Percentiles rank a stretch among this genome's conserved stretches.
Evolutionary conservation across 2,329 filamentous ascomycete species (phyloP).

Genomic region (Zymoseptoria tritici): DNA sequence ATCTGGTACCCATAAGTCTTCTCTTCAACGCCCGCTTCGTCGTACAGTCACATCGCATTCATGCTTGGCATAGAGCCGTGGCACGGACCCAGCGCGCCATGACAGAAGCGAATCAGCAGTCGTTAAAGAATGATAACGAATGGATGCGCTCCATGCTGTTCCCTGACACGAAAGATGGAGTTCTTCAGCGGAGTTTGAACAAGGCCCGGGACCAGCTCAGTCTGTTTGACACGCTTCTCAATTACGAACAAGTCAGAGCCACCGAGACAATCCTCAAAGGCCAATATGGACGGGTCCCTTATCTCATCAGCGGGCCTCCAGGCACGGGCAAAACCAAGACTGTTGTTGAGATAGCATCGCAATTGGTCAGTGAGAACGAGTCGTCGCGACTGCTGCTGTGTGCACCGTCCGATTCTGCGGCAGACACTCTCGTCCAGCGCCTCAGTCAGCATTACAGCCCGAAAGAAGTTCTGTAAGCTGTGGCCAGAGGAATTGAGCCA

Average conservation of each 20-base stretch:
- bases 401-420: conserved; percentile 23
- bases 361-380: conserved; percentile 9
- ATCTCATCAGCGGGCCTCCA: conserved; percentile 43
- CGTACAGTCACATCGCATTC: conserved; percentile 10
- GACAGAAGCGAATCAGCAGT: not conserved
- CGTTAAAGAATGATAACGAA: not conserved
- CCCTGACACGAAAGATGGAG: conserved; percentile 32
- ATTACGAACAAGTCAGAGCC: conserved; percentile 43
- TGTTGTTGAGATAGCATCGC: conserved; percentile 38
- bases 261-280: conserved; percentile 35
- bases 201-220: conserved; percentile 28
- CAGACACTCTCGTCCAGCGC: conserved; percentile 19
- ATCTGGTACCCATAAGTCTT: conserved; percentile 8
- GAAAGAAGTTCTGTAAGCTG: conserved; percentile 10
- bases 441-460: conserved; percentile 14
- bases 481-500: not conserved
- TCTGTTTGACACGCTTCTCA: conserved; percentile 36
- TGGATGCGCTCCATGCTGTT: conserved; percentile 39
- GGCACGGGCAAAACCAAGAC: conserved; percentile 49
- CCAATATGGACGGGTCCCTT: conserved; percentile 41
- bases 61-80: conserved; percentile 10
- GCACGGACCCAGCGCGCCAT: not conserved
- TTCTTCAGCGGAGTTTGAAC: conserved; percentile 34
- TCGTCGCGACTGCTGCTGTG: conserved; percentile 17
- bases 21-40: conserved; percentile 19